Conservation (phyloP, 2,329 filamentous ascomycete species). For the Fusarium foetens region DNA sequence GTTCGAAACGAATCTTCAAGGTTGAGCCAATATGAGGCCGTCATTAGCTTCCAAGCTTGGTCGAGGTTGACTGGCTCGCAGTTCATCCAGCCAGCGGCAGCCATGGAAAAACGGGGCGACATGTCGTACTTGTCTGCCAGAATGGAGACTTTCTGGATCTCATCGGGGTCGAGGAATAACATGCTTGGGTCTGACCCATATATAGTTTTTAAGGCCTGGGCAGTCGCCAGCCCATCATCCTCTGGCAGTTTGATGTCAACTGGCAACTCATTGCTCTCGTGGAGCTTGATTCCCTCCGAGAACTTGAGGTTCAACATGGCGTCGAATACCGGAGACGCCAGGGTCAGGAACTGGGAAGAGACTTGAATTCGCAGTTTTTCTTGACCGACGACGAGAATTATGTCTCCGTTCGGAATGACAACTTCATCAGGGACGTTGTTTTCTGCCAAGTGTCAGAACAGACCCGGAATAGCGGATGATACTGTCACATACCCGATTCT, state of each 20-base stretch:
- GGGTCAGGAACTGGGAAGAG: neutral
- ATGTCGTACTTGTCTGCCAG: neutral
- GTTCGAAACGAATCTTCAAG: neutral
- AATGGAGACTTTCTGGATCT: neutral
- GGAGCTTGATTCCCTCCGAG: neutral
- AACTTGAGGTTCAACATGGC: neutral
- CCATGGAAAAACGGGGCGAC: neutral
- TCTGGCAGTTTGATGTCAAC: neutral
- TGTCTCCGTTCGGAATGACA: neutral
- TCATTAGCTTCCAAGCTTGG: neutral
- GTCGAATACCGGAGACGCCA: neutral
- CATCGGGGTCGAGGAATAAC: neutral
- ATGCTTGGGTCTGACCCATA: neutral
- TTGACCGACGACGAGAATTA: neutral
- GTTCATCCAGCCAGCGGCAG: neutral
- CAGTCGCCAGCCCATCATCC: neutral
- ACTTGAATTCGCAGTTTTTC: neutral
- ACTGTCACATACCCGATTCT: neutral
- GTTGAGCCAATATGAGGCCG: neutral
- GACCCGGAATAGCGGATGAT: neutral
- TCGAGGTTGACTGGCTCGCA: no score
- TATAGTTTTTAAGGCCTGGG: accelerated
- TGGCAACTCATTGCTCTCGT: accelerated
- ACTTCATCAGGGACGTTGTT: neutral
- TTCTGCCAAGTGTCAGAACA: neutral